phyloP scores from a whole-genome alignment of 306 rosid genomes.

The Acmispon strigosus region DNA sequence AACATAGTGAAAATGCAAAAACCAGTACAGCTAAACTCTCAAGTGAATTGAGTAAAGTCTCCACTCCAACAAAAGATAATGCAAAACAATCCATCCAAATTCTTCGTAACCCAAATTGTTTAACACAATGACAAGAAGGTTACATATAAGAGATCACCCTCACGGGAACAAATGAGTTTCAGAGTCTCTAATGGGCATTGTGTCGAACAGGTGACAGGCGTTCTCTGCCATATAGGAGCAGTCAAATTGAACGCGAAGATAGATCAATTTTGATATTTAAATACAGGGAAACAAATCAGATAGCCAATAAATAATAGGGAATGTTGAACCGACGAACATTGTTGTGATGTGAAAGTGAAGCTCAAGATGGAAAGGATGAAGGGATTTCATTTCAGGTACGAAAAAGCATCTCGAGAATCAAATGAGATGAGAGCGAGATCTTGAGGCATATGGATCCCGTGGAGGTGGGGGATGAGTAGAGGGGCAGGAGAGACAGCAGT shows the following conservation, averaged over 20 bases:
- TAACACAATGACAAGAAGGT: too few species aligned
- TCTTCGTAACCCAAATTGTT: too few species aligned
- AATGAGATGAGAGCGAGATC: conserved; percentile 2
- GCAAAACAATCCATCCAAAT: neutral
- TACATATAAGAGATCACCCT: too few species aligned
- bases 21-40: neutral
- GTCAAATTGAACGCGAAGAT: neutral
- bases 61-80: neutral
- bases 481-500: neutral
- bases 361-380: neutral
- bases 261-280: too few species aligned
- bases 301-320: too few species aligned
- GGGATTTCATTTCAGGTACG: neutral
- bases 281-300: too few species aligned
- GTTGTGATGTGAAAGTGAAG: neutral
- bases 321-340: too few species aligned
- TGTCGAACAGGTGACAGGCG: conserved; percentile 11
- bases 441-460: neutral
- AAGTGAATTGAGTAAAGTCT: neutral
- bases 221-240: neutral
- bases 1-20: neutral
- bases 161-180: neutral
- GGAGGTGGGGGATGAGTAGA: neutral
- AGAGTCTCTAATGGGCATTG: neutral
- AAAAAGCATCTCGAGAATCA: neutral